These are phyloP conservation scores for Pyrrhoderma noxium DNA, from an alignment of 1,284 basidiomycete species.

Conservation along the genomic window DNA sequence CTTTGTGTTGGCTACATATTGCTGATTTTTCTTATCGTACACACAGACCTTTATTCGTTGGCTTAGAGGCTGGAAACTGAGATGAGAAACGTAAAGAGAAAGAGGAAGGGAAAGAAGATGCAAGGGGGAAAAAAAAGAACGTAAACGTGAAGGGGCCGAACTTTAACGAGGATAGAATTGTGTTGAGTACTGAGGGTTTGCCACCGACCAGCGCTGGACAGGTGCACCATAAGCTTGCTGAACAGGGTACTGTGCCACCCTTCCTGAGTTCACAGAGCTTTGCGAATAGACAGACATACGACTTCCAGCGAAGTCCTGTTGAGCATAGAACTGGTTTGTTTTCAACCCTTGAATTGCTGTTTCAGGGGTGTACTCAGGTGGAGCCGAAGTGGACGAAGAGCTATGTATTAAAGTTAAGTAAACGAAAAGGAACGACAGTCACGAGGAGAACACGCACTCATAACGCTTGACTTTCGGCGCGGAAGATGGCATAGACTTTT, in stretches of 20 bases:
- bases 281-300: slow-evolving; percentile 14
- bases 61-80: too few species aligned
- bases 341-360: background rate
- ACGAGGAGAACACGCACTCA: slow-evolving; percentile 6
- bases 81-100: background rate
- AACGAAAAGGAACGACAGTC: background rate
- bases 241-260: slow-evolving; percentile 3
- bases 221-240: slow-evolving; percentile 7
- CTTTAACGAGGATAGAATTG: slow-evolving; percentile 8
- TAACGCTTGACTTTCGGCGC: slow-evolving; percentile 10
- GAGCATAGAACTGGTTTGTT: slow-evolving; percentile 3
- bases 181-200: slow-evolving; percentile 3
- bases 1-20: background rate
- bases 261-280: background rate
- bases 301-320: slow-evolving; percentile 9
- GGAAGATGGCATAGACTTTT: slow-evolving; percentile 2
- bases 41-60: background rate
- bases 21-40: background rate
- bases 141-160: too few species aligned
- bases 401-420: too few species aligned
- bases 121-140: too few species aligned
- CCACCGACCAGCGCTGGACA: slow-evolving; percentile 7
- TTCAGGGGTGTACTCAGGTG: slow-evolving; percentile 1
- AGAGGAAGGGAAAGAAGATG: background rate
- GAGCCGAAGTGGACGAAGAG: slow-evolving; percentile 4